These are phyloP conservation scores for Rhizophagus prolifer DNA, from an alignment of 192 early-diverging fungal species.

Conservation along the genomic window DNA sequence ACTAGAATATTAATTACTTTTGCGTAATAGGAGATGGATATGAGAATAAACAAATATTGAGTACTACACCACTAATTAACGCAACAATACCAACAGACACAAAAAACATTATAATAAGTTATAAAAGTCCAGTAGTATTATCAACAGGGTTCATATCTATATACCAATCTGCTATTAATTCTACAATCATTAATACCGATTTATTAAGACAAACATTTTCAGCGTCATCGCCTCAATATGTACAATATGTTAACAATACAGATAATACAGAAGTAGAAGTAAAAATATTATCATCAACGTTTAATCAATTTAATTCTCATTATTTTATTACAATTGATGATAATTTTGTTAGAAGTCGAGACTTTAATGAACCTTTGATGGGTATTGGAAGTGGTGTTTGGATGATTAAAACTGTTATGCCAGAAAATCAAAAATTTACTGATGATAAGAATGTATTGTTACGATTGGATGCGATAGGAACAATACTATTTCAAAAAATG, in stretches of 20 bases:
- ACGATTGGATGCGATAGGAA: neutral
- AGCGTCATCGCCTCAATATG: neutral
- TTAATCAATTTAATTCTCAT: neutral
- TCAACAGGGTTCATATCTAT: neutral
- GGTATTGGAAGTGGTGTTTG: neutral
- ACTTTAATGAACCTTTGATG: slow-evolving; percentile 1
- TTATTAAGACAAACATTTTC: neutral
- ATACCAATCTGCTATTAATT: neutral
- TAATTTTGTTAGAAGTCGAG: neutral
- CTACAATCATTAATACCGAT: neutral
- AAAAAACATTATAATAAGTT: neutral
- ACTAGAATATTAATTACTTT: neutral
- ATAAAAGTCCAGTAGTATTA: neutral
- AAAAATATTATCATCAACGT: neutral
- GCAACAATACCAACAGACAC: neutral
- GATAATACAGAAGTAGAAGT: neutral
- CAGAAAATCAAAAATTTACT: neutral
- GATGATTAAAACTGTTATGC: neutral
- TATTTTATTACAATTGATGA: neutral
- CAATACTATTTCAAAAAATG: neutral
- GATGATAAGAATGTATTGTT: slow-evolving; percentile 4
- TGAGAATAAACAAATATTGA: neutral
- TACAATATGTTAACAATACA: neutral
- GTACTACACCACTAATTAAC: neutral
- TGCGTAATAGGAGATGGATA: neutral